Evolutionary conservation across 306 rosid species (phyloP).

Genomic region (Casuarina glauca): DNA sequence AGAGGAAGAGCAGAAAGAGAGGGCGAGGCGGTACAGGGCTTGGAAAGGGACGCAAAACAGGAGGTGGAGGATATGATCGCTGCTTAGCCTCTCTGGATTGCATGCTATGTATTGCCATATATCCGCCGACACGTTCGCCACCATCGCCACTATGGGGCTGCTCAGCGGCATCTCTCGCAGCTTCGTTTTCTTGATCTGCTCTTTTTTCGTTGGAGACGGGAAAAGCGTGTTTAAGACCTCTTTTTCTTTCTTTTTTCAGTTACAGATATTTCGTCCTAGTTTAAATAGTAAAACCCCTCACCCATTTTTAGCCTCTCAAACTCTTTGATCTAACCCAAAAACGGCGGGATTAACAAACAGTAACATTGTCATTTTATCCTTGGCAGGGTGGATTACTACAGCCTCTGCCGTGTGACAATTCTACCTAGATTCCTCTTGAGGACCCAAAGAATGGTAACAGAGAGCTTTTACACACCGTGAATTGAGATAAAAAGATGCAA

Average conservation of each 20-base stretch:
- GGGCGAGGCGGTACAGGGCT: conserved; percentile 35
- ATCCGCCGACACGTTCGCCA: conserved; percentile 62
- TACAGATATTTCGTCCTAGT: too few relatives aligned
- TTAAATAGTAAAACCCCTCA: too few relatives aligned
- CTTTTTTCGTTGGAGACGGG: neutral
- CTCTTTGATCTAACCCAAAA: too few relatives aligned
- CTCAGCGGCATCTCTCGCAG: conserved; percentile 61
- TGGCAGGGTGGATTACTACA: too few relatives aligned
- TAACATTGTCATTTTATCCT: too few relatives aligned
- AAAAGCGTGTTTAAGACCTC: neutral
- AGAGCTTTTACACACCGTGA: neutral
- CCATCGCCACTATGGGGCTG: conserved; percentile 49
- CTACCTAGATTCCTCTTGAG: too few relatives aligned
- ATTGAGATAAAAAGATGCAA: neutral
- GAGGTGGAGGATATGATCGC: conserved; percentile 53
- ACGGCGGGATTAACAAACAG: too few relatives aligned
- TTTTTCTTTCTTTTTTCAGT: too few relatives aligned
- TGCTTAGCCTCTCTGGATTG: conserved; percentile 62
- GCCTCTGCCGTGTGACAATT: too few relatives aligned
- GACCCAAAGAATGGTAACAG: neutral
- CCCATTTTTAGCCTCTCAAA: too few relatives aligned
- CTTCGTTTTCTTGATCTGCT: neutral
- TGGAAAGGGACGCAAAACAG: conserved; percentile 71
- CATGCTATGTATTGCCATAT: conserved; percentile 76
- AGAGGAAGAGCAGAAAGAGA: conserved; percentile 40